Evolutionary conservation across 1,139 yeast species (phyloP), one percentile per base, ranked within the genome.

Genomic region (Blastobotrys proliferans): DNA sequence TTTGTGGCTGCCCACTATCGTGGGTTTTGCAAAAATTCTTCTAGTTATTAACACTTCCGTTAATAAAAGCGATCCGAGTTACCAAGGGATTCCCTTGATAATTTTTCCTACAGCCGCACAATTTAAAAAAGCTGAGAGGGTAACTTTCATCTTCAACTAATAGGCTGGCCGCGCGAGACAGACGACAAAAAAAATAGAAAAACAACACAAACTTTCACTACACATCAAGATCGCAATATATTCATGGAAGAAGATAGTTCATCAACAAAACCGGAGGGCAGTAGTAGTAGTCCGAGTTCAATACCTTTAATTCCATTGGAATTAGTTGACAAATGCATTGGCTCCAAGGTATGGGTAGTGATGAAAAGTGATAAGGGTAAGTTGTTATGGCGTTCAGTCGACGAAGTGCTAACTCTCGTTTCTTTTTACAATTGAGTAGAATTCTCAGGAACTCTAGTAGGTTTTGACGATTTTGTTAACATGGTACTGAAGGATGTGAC

Each of bases 391-490:
- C n/a, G n/a, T n/a, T n/a, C n/a, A n/a, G n/a, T n/a, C n/a, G n/a
- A n/a, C n/a, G n/a, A n/a, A n/a, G n/a, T n/a, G n/a, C n/a, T n/a
- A n/a, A n/a, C n/a, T n/a, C n/a, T n/a, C n/a, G n/a, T n/a, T n/a
- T n/a, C n/a, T n/a, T n/a, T n/a, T n/a, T n/a, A n/a, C n/a, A n/a
- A n/a, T n/a, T n/a, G n/a, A n/a, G n/a, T 47, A 51, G 97, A 90
- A 62, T 92, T 88, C 63, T 75, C 77, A 20, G 98, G 98, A 2
- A 85, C 81, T 8, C 71, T 92, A 42, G 77, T 83, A 21, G 98
- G 97, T 0, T 90, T 92, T 63, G 98, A 92, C 63, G 97, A 92
- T 63, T 90, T 82, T 57, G 97, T 92, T 49, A 92, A 92, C 64
- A 82, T 90, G 71, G 95, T 92, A 9, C 73, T 90, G 49, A 84